Evolutionary conservation across 2,329 filamentous ascomycete genomes (phyloP), one percentile per base, ranked within the genome.

Genomic region (Xenosphaeropsis pyriputrescens): DNA sequence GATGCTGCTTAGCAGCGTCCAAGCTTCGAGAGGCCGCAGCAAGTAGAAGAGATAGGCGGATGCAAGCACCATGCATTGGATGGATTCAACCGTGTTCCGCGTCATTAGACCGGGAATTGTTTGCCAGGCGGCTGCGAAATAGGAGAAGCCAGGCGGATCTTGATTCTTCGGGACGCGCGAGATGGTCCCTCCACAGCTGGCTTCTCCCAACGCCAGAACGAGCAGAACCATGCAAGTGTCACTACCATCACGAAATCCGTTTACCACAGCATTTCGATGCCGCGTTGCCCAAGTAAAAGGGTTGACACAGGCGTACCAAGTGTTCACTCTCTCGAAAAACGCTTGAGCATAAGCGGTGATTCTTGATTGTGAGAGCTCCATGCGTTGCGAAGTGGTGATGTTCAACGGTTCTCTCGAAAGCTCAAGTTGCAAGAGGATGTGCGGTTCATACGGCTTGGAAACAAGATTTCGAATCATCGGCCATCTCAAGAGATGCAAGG

Each of bases 281-380:
- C 85, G 79, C 42, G 68, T 75, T 32, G 72, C 67, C 83, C 84
- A 91, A 2, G 76, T 82, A 55, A 83, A 83, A 1, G 83, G 83
- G 52, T 86, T 88, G 26, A 91, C 81, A 48, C 81, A 85, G 8
- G 84, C 83, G 50, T 89, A 89, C 79, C 84, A 89, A 3, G 86
- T 69, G 46, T 89, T 89, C 42, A 86, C 84, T 32, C 79, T 69
- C 41, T 81, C 76, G 50, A 89, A 91, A 56, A 85, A 89, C 1
- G 83, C 78, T 51, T 82, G 75, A 31, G 85, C 79, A 54, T 86
- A 88, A 4, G 75, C 69, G 34, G 75, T 70, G 2, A 78, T 81
- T 11, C 22, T 26, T 11, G 22, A 26, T 52, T 85, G 85, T 33
- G 78, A 79, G 32, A 88, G 60, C 54, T 86, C 80, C 41, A 86